Base-by-base conservation (phyloP, 768 basidiomycete genomes). In the Amanita rimosa region DNA sequence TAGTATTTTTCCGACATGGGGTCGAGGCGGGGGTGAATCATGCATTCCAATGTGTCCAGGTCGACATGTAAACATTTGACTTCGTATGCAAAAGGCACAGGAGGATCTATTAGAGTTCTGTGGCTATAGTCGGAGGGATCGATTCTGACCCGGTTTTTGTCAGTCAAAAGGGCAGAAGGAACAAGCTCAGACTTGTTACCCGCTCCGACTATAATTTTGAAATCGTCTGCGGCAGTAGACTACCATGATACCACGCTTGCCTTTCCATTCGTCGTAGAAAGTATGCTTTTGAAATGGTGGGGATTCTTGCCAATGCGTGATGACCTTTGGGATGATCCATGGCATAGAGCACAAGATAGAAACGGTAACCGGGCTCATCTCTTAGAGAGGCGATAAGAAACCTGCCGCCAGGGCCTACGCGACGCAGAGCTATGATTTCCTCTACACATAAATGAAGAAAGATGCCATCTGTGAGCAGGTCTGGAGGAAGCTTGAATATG, bases 361-460 rank as follows among this genome's bases (percentile, higher is more conserved):
- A 81, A 33, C 68, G 67, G 29, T 64, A 65, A 46, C 64, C 66
- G 10, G 60, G 59, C 3, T 56, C 54, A 56, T 79, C 74, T 53
- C 65, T 67, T 4, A 75, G 73, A 8, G 81, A 83, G 0, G 79
- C 78, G 31, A 83, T 63, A 53, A 85, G 72, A 53, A 80, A 81
- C 54, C 78, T 81, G 16, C 83, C 82, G 1, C 83, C 83, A 6
- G 83, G 78, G 7, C 84, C 68, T 49, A 76, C 75, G 53, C 68
- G 59, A 47, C 73, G 67, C n/a, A 78, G 56, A 19, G 62, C 60
- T 21, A 75, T 56, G 26, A 78, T 63, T 48, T 78, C 75, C 50
- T 78, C 75, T 5, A 78, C 58, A 10, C 52, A 48, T 35, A 76
- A 58, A 52, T 67, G 59, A 1, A 61, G 59, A 52, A 75, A 70